Evolutionary conservation across 2,329 filamentous ascomycete species (phyloP).

Genomic region (Calonectria pseudoturangicola): DNA sequence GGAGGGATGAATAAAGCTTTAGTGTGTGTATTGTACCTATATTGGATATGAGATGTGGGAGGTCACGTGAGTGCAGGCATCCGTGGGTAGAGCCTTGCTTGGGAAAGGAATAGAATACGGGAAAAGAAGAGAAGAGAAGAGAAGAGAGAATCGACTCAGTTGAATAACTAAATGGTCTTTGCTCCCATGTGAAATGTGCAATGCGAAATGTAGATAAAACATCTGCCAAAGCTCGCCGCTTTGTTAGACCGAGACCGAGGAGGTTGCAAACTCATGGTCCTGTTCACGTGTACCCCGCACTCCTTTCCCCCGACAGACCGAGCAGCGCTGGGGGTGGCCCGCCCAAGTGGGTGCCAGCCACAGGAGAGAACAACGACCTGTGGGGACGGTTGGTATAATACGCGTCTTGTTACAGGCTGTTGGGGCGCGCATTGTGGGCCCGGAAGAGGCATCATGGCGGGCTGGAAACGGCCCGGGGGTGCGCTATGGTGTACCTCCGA

Average conservation of each 20-base stretch:
- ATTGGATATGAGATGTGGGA: conserved; percentile 1
- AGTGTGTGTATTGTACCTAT: conserved; percentile 4
- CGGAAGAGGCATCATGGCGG: conserved; percentile 9
- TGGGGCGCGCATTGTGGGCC: conserved; percentile 38
- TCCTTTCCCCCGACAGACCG: conserved; percentile 53
- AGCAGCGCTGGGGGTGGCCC: conserved; percentile 35
- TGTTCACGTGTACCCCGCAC: conserved; percentile 45
- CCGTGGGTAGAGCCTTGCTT: conserved; percentile 6
- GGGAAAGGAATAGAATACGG: conserved; percentile 26
- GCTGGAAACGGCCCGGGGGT: conserved; percentile 3
- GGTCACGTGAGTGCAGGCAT: conserved; percentile 26
- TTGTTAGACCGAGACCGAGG: conserved; percentile 50
- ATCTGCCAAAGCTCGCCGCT: conserved; percentile 20
- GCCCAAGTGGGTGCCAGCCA: conserved; percentile 28
- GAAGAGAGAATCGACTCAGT: neutral
- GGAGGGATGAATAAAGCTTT: neutral
- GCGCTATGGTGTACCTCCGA: conserved; percentile 15
- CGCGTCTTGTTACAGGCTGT: conserved; percentile 48
- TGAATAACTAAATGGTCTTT: neutral
- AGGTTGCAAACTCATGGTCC: neutral
- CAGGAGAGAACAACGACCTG: conserved; percentile 15
- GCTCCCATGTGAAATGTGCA: neutral
- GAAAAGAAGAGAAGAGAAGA: neutral
- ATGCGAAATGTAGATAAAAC: too few species aligned
- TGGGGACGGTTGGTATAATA: conserved; percentile 45